These are phyloP conservation scores for Coprinopsis marcescibilis DNA, from an alignment of 768 basidiomycete species.

Conservation along the genomic window DNA sequence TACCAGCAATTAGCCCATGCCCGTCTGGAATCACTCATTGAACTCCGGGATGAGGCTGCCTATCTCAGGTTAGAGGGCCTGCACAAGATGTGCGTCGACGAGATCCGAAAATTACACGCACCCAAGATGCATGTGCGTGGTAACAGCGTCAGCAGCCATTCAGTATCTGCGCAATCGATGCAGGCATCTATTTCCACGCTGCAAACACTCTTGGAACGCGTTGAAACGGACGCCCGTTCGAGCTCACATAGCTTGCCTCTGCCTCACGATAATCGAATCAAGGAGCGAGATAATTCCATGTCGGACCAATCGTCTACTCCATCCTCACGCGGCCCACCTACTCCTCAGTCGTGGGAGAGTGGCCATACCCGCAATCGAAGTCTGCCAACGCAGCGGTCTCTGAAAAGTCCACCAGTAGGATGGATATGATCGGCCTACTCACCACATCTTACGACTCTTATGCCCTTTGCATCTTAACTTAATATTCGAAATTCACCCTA, in stretches of 20 bases:
- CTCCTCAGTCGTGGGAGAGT: constrained; percentile 41
- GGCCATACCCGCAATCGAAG: constrained; percentile 10
- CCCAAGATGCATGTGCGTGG: constrained; percentile 38
- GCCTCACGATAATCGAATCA: background rate
- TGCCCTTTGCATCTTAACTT: background rate
- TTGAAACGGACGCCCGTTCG: constrained; percentile 29
- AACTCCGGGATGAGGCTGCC: constrained; percentile 73
- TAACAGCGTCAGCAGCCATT: constrained; percentile 26
- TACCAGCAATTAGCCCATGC: constrained; percentile 39
- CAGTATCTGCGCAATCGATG: constrained; percentile 37
- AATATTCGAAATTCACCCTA: too few relatives aligned
- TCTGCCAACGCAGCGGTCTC: constrained; percentile 27
- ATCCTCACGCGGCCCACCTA: constrained; percentile 23
- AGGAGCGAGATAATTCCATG: constrained; percentile 8
- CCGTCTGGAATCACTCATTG: constrained; percentile 61
- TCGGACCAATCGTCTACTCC: constrained; percentile 6
- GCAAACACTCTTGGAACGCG: constrained; percentile 53
- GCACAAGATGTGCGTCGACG: constrained; percentile 58
- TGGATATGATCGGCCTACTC: constrained; percentile 6
- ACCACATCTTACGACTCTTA: background rate
- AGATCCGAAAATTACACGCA: constrained; percentile 43
- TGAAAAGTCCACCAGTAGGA: constrained; percentile 16
- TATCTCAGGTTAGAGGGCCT: constrained; percentile 69
- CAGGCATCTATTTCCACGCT: constrained; percentile 54
- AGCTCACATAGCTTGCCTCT: constrained; percentile 1